Percentiles rank a stretch among this genome's conserved stretches.
Conservation (phyloP, 306 rosid genomes). For the Pachyrhizus erosus region DNA sequence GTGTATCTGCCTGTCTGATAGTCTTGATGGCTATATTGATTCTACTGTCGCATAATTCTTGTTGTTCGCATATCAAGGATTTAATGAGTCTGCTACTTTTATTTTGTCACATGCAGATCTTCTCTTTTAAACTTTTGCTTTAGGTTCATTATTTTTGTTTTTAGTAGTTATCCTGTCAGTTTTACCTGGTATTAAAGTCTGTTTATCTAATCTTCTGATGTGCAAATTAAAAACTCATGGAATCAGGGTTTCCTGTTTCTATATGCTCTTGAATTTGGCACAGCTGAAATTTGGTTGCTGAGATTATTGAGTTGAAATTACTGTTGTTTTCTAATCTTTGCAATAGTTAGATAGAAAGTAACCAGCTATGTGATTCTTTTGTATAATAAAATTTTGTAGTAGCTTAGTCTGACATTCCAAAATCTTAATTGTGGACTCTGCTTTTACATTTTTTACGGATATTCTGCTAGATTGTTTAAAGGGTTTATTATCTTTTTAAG, state of each 20-base stretch:
- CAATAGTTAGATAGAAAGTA: conserved; percentile 30
- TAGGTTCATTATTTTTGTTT: conserved; percentile 11
- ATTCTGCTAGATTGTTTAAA: conserved; percentile 31
- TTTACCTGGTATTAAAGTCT: conserved; percentile 21
- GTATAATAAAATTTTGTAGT: conserved; percentile 13
- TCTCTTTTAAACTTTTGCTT: not conserved
- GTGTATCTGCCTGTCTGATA: conserved; percentile 37
- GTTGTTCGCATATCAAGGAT: conserved; percentile 8
- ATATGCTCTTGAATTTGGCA: conserved; percentile 10
- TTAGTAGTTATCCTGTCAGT: not conserved
- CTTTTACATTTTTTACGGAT: conserved; percentile 14
- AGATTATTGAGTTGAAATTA: not conserved
- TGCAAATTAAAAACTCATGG: conserved; percentile 1
- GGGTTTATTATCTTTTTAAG: too few relatives aligned
- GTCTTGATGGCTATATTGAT: conserved; percentile 11
- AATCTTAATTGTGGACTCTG: conserved; percentile 4
- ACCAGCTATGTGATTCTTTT: not conserved
- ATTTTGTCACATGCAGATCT: not conserved
- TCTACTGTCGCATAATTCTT: conserved; percentile 1
- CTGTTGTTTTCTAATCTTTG: not conserved
- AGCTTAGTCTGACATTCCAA: not conserved
- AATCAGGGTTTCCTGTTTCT: conserved; percentile 19
- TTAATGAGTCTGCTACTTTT: not conserved
- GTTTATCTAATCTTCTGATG: conserved; percentile 3
- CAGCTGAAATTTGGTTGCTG: not conserved